phyloP scores from a whole-genome alignment of 73 alveolate species.

The Urostyla sp. region DNA sequence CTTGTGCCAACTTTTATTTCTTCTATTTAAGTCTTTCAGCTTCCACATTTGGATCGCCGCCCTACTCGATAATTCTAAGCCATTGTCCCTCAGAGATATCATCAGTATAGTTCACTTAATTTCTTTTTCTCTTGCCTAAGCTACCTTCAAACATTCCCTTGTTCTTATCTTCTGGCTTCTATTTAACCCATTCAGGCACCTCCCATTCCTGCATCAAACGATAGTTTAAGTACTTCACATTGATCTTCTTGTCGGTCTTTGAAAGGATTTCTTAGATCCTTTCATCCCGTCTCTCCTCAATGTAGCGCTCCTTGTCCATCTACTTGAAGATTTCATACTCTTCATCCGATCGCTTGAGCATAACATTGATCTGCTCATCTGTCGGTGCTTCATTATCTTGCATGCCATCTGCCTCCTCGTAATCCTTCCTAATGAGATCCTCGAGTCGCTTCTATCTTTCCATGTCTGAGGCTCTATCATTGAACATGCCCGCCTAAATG shows the following conservation, averaged over 20 bases:
- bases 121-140: conserved; percentile 94
- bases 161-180: conserved; percentile 83
- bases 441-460: conserved; percentile 94
- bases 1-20: too few relatives aligned
- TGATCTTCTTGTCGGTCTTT: conserved; percentile 67
- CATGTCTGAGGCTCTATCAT: conserved; percentile 91
- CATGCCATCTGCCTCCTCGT: conserved; percentile 85
- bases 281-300: conserved; percentile 85
- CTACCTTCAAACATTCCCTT: conserved; percentile 86
- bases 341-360: conserved; percentile 88
- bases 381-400: conserved; percentile 90
- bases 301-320: conserved; percentile 87
- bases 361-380: conserved; percentile 95
- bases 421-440: conserved; percentile 89
- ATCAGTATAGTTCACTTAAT: conserved; percentile 88
- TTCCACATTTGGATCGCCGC: conserved; percentile 59
- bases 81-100: conserved; percentile 74
- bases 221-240: conserved; percentile 79
- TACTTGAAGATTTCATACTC: conserved; percentile 82
- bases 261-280: conserved; percentile 74
- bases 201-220: conserved; percentile 93
- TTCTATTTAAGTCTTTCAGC: conserved; percentile 32
- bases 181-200: conserved; percentile 97
- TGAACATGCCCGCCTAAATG: conserved; percentile 97
- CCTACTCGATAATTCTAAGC: conserved; percentile 63